Evolutionary conservation across 192 early-diverging fungal species (phyloP).

Genomic region (Neocallimastix lanati): DNA sequence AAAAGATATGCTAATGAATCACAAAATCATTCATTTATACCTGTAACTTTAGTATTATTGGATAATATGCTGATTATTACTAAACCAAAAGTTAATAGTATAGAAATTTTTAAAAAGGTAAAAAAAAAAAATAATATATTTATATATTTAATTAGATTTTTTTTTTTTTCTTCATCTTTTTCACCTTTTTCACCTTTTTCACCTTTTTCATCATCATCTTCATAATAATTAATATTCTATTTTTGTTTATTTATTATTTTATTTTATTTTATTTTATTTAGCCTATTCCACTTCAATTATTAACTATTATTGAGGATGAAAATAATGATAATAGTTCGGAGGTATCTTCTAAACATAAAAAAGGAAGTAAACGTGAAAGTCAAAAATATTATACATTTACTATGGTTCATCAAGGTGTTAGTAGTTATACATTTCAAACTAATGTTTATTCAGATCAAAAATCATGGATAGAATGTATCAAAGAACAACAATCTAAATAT

Average conservation of each 20-base stretch:
- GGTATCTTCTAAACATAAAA: background rate
- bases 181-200: no score
- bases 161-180: no score
- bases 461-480: constrained; percentile 72
- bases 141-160: no score
- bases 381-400: background rate
- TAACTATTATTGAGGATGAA: background rate
- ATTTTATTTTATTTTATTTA: no score
- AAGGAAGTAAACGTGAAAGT: background rate
- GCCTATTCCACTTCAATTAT: background rate
- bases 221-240: no score
- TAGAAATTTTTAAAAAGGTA: constrained; percentile 22
- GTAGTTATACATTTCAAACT: constrained; percentile 51
- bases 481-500: constrained; percentile 18
- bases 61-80: constrained; percentile 69
- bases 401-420: background rate
- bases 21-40: background rate
- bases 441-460: constrained; percentile 47
- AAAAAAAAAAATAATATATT: no score
- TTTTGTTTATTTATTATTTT: no score
- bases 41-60: constrained; percentile 30
- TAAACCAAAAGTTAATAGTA: constrained; percentile 18
- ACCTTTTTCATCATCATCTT: no score
- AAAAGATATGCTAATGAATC: background rate
- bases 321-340: background rate